Conservation (phyloP, 1,284 basidiomycete species). For the Ganoderma sinense region DNA sequence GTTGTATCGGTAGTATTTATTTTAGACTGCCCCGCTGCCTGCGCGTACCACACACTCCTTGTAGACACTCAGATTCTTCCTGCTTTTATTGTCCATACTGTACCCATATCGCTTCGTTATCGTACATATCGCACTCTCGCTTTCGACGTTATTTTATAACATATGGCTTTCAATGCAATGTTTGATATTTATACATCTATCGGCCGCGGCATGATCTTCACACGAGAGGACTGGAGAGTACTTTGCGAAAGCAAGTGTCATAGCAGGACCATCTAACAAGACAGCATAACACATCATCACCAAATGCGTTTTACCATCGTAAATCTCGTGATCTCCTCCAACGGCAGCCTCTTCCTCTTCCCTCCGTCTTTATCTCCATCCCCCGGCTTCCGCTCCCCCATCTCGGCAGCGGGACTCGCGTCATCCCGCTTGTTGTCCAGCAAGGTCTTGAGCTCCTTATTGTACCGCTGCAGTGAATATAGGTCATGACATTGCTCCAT, state of each 20-base stretch:
- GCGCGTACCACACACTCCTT: constrained; percentile 16
- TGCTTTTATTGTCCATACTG: constrained; percentile 1
- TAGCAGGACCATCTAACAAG: background rate
- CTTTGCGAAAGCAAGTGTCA: background rate
- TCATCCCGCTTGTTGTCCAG: constrained; percentile 77
- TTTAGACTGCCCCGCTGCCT: background rate
- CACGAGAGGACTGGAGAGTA: too few species aligned
- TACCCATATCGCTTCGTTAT: constrained; percentile 9
- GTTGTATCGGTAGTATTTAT: background rate
- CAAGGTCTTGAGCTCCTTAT: constrained; percentile 78
- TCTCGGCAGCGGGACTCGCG: constrained; percentile 70
- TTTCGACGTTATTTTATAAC: background rate
- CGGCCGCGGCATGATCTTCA: background rate
- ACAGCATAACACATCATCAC: constrained; percentile 47
- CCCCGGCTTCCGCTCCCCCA: constrained; percentile 62
- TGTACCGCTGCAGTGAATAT: constrained; percentile 65
- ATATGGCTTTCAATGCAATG: background rate
- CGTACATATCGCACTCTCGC: background rate
- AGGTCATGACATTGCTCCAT: background rate
- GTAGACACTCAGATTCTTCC: background rate
- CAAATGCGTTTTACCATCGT: constrained; percentile 96
- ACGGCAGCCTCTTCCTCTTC: constrained; percentile 67
- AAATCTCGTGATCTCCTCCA: constrained; percentile 90
- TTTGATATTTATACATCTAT: background rate
- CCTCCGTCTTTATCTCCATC: constrained; percentile 42